A percentile compares a stretch with the other conserved stretches of the same genome.
Conservation (phyloP, 495 filamentous ascomycete genomes). For the Lentithecium fluviatile region DNA sequence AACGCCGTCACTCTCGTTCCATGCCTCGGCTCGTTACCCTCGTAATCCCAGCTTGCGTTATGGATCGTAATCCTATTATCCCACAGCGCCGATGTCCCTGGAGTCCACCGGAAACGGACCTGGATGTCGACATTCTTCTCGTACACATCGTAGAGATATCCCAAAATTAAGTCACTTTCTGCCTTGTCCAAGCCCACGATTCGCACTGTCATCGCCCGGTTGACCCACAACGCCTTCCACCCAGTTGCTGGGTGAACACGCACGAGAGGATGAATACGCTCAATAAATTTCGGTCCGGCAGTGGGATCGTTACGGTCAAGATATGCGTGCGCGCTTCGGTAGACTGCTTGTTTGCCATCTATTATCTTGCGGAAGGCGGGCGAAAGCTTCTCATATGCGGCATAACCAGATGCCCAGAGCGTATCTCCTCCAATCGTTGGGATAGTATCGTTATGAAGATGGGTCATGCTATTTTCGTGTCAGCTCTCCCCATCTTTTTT, state of each 20-base stretch:
- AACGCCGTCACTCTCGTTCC: slow-evolving; percentile 64
- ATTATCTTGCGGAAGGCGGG: slow-evolving; percentile 68
- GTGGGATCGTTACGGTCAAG: slow-evolving; percentile 57
- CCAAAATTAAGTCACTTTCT: slow-evolving; percentile 67
- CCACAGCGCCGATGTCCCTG: slow-evolving; percentile 61
- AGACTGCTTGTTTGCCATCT: slow-evolving; percentile 66
- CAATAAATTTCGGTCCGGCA: slow-evolving; percentile 61
- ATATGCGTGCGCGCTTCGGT: slow-evolving; percentile 65
- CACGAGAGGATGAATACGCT: slow-evolving; percentile 66
- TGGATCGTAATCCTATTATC: slow-evolving; percentile 69
- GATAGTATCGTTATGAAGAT: slow-evolving; percentile 50
- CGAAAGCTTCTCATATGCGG: slow-evolving; percentile 70
- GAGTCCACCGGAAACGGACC: slow-evolving; percentile 65
- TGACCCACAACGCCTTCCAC: slow-evolving; percentile 71
- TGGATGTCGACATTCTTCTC: slow-evolving; percentile 68
- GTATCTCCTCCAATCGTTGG: slow-evolving; percentile 67
- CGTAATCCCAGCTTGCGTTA: slow-evolving; percentile 68
- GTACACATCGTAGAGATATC: slow-evolving; percentile 63
- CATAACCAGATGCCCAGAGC: slow-evolving; percentile 62
- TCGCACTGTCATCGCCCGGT: slow-evolving; percentile 61
- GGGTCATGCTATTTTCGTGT: slow-evolving; percentile 9
- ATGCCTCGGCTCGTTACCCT: slow-evolving; percentile 60
- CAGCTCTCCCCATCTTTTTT: not conserved
- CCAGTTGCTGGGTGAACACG: slow-evolving; percentile 70
- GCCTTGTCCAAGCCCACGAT: slow-evolving; percentile 65